Base-by-base conservation (phyloP, 108 stramenopile genomes). In the Conticribra guillardii region DNA sequence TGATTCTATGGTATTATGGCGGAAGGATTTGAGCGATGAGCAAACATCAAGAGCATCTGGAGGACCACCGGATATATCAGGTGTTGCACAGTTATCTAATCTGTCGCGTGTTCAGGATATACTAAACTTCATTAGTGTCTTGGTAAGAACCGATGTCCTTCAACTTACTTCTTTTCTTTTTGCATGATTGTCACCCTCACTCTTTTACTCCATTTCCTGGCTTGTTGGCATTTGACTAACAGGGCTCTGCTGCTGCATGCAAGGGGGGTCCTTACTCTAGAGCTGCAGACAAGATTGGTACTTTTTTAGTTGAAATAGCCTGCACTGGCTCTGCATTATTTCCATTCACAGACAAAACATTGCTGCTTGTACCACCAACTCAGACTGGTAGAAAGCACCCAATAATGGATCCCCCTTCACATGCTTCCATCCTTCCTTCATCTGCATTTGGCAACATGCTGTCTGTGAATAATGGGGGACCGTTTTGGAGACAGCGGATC, bases 221-320 rank as follows among this genome's bases (percentile, higher is more conserved):
- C 16, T 4, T 51, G 4, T 47, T 41, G 37, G 11, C 11, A 41
- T 11, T 41, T 41, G n/a, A n/a, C n/a, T 5, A n/a, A 8, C 50
- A 67, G 69, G 81, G 81, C 19, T 79, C 84, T 24, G 84, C 87
- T 47, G 76, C 87, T 26, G 87, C 88, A 54, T 70, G 73, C 37
- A 74, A 84, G 56, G 89, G 88, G 32, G 85, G 86, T 22, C 33
- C 58, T 11, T 87, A 80, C 23, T 70, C 81, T 26, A 59, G 58
- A 41, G 75, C 69, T 1, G 83, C 82, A 18, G 89, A 87, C 57
- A 53, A 52, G 8, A 76, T 90, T 57, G 84, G 80, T n/a, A 26
- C 45, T 16, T 92, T 88, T 54, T 73, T 92, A 11, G 48, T 87
- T 5, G 64, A 84, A 69, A 29, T 90, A 31, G 84, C 89, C 2